These are phyloP conservation scores for Starmerella etchellsii DNA, from an alignment of 805 yeast genomes.

Conservation along the genomic window DNA sequence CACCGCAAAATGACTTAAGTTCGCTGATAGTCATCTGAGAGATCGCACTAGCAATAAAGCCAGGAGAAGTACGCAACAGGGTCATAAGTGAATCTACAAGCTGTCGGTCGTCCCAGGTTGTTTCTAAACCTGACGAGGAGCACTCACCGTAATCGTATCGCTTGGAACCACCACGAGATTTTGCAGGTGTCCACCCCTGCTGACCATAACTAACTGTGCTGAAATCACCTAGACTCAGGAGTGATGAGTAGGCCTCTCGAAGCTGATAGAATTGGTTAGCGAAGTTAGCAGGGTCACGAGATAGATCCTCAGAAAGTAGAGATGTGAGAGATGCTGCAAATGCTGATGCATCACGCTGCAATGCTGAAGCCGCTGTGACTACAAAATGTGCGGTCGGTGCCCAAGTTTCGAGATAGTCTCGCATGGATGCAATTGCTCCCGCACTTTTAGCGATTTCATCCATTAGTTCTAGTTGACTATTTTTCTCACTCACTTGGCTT, in stretches of 20 bases:
- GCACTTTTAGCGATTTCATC: slow-evolving; percentile 8
- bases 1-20: slow-evolving; percentile 15
- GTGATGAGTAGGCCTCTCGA: slow-evolving; percentile 17
- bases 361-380: slow-evolving; percentile 14
- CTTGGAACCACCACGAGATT: neutral
- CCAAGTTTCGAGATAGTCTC: slow-evolving; percentile 13
- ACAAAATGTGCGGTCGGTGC: slow-evolving; percentile 14
- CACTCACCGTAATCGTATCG: neutral
- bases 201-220: slow-evolving; percentile 6
- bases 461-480: slow-evolving; percentile 1
- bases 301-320: neutral
- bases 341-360: slow-evolving; percentile 15
- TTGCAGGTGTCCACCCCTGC: slow-evolving; percentile 12
- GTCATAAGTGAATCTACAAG: slow-evolving; percentile 26
- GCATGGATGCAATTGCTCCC: slow-evolving; percentile 10
- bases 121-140: slow-evolving; percentile 3
- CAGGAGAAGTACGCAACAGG: slow-evolving; percentile 26
- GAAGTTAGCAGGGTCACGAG: slow-evolving; percentile 15
- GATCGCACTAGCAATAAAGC: slow-evolving; percentile 25
- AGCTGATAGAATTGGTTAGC: slow-evolving; percentile 16
- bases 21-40: slow-evolving; percentile 19
- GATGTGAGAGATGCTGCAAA: slow-evolving; percentile 5
- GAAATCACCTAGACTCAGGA: slow-evolving; percentile 7
- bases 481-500: too few species aligned
- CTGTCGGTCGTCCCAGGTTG: slow-evolving; percentile 23